Conservation (phyloP, 1,284 basidiomycete species). For the Moesziomyces antarcticus region DNA sequence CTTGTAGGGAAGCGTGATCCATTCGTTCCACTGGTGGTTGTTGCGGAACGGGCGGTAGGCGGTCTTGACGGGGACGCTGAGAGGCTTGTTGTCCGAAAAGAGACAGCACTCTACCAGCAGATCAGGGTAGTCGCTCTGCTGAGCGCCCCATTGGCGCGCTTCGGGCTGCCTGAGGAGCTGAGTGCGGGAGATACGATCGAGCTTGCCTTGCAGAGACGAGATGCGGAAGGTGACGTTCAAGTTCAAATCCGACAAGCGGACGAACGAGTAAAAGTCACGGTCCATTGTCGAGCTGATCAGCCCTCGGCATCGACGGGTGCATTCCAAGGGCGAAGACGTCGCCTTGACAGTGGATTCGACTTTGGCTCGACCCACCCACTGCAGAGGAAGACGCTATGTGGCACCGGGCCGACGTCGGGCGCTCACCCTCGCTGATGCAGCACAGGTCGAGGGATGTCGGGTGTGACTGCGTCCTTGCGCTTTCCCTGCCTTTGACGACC, state of each 20-base stretch:
- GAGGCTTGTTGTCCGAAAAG: conserved; percentile 88
- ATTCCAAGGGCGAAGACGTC: too few relatives aligned
- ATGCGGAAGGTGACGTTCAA: conserved; percentile 52
- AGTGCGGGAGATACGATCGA: conserved; percentile 36
- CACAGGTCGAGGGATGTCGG: too few relatives aligned
- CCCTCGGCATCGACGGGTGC: neutral
- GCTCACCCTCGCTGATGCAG: neutral
- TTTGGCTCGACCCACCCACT: neutral
- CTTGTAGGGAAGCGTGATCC: conserved; percentile 86
- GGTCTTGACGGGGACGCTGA: conserved; percentile 89
- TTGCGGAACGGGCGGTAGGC: conserved; percentile 84
- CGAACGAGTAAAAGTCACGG: conserved; percentile 63
- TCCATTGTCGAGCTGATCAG: conserved; percentile 30
- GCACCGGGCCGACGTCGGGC: neutral
- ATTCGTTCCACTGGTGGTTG: conserved; percentile 82
- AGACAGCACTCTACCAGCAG: conserved; percentile 91
- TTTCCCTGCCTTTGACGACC: too few relatives aligned
- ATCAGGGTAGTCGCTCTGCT: conserved; percentile 76
- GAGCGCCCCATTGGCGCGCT: conserved; percentile 45
- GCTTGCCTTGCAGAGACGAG: conserved; percentile 54
- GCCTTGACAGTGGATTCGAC: too few relatives aligned
- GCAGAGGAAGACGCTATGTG: too few relatives aligned
- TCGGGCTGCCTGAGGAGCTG: conserved; percentile 46
- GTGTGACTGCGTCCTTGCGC: too few relatives aligned
- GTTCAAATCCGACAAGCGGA: conserved; percentile 56